Evolutionary conservation across 192 early-diverging fungal species (phyloP), one percentile per base, ranked within the genome.

Genomic region (Coemansia sp.): DNA sequence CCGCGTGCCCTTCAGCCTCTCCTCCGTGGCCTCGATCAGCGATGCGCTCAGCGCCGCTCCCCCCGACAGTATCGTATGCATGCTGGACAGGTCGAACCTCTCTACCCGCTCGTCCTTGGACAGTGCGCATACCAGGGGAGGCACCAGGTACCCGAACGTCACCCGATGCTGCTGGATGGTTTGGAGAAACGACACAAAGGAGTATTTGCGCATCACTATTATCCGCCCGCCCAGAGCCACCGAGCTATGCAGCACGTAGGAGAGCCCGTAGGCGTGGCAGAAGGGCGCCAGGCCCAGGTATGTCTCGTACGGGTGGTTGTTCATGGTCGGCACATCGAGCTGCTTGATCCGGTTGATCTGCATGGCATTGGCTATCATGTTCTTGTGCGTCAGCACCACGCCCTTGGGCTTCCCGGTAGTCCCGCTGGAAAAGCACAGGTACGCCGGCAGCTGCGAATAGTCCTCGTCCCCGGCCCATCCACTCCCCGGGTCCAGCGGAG

Each of bases 31-130:
- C 36, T 72, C 65, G 48, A 82, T 79, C 12, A 93, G 77, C 26
- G 90, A 84, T 21, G 79, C 72, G 13, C 81, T 79, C 5, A 94
- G 67, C 10, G 91, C 87, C 1, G 94, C 94, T 13, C 91, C 94
- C 30, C 90, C 91, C 36, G 81, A 87, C 46, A 85, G 61, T 16
- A 90, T 57, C n/a, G 73, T 70, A 14, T 81, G 68, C 41, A 93
- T 80, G 36, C 82, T 82, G 2, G 84, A 78, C 57, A 94, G 68
- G 51, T 91, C 80, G 50, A 81, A 90, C 11, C 86, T 65, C 40
- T 81, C 79, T n/a, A 91, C 87, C 44, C 86, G 72, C 15, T 91
- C 87, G 59, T 84, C 70, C 61, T 91, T 92, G 6, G 89, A 86
- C 49, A 96, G 57, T n/a, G 80, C 82, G 19, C 93, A 72, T 42